A percentile compares a stretch with the other conserved stretches of the same genome.
Evolutionary conservation across 1,284 basidiomycete species (phyloP).

Genomic region (Crepidotus sp.): DNA sequence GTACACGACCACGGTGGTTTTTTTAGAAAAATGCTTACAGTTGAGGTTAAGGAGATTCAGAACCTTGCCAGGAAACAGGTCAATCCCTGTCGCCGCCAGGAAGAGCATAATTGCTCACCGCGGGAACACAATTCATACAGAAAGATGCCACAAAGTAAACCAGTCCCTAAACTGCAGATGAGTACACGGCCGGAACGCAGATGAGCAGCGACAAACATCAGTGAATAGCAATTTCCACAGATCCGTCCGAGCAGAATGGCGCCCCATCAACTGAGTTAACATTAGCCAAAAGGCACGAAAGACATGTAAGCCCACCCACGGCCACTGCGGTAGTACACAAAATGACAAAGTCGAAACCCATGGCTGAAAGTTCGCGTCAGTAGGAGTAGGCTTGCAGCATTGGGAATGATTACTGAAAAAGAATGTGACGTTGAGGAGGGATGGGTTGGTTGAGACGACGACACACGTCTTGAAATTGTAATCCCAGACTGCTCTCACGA

Average conservation of each 20-base stretch:
- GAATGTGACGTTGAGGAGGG: constrained; percentile 53
- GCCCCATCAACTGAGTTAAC: constrained; percentile 29
- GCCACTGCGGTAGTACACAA: constrained; percentile 45
- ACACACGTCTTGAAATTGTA: constrained; percentile 32
- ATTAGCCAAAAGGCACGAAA: background rate
- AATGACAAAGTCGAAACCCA: constrained; percentile 58
- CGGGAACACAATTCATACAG: constrained; percentile 55
- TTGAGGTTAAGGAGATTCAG: constrained; percentile 53
- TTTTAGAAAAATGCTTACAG: constrained; percentile 36
- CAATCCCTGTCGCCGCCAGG: background rate
- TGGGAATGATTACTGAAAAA: constrained; percentile 44
- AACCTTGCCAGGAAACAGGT: constrained; percentile 27
- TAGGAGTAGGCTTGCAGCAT: constrained; percentile 1
- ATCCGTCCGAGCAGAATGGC: constrained; percentile 42
- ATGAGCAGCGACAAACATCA: constrained; percentile 55
- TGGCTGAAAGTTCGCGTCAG: constrained; percentile 35
- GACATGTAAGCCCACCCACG: background rate
- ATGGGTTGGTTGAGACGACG: constrained; percentile 43
- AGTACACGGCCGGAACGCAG: constrained; percentile 20
- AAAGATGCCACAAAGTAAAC: constrained; percentile 38
- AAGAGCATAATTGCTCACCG: constrained; percentile 33
- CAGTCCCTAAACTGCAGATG: constrained; percentile 4
- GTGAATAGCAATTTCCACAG: constrained; percentile 58
- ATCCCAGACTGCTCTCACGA: constrained; percentile 49
- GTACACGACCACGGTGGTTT: constrained; percentile 2